These are phyloP conservation scores for Lachnellula subtilissima DNA, from an alignment of 2,329 filamentous ascomycete genomes.

Conservation along the genomic window DNA sequence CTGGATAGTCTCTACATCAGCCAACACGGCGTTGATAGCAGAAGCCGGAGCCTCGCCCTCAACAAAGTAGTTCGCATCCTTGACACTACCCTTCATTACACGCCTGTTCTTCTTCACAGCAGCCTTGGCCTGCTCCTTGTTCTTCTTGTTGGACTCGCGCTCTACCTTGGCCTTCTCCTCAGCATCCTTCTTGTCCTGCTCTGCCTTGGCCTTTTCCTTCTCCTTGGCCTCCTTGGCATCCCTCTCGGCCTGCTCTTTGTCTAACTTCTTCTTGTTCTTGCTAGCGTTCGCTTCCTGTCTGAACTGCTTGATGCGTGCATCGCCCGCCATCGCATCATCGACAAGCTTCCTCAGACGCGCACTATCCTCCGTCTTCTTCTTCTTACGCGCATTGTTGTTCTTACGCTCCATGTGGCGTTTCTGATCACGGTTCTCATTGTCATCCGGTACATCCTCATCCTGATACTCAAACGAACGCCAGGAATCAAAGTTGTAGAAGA, in stretches of 20 bases:
- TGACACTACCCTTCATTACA: conserved; percentile 86
- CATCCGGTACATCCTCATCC: conserved; percentile 96
- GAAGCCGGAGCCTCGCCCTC: conserved; percentile 66
- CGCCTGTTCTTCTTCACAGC: conserved; percentile 99
- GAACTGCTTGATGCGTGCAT: conserved; percentile 98
- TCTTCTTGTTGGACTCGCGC: conserved; percentile 84
- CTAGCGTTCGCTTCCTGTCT: conserved; percentile 82
- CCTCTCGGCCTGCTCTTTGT: conserved; percentile 89
- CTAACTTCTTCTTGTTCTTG: conserved; percentile 92
- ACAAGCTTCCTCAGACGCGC: conserved; percentile 83
- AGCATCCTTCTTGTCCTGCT: conserved; percentile 72
- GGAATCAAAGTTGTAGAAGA: conserved; percentile 99
- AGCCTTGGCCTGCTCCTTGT: conserved; percentile 97
- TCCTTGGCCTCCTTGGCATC: conserved; percentile 79
- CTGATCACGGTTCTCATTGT: conserved; percentile 98
- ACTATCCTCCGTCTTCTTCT: conserved; percentile 99
- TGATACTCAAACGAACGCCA: conserved; percentile 98
- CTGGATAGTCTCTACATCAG: conserved; percentile 82
- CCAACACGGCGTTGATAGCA: conserved; percentile 76
- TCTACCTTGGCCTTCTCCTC: conserved; percentile 82
- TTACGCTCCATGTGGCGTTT: conserved; percentile 98
- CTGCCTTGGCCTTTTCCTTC: conserved; percentile 79
- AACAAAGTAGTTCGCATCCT: conserved; percentile 96
- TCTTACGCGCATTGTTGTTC: conserved; percentile 95
- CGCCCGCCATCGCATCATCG: conserved; percentile 75